A percentile compares a stretch with the other conserved stretches of the same genome.
Conservation (phyloP, 1,284 basidiomycete species). For the Serendipita sp. region DNA sequence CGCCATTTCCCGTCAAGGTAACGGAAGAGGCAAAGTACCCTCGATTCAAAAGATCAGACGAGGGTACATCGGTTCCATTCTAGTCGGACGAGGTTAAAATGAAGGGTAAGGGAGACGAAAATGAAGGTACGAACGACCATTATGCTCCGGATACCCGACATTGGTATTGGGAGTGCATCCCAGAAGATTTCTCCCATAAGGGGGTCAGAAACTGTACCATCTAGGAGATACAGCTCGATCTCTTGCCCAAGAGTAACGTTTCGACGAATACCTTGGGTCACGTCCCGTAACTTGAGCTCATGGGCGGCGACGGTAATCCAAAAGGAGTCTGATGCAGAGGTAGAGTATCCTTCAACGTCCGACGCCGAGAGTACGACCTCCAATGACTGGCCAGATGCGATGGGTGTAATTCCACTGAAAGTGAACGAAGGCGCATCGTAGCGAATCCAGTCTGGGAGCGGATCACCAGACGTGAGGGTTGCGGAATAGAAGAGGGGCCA, state of each 20-base stretch:
- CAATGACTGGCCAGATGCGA: not conserved
- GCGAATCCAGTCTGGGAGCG: constrained; percentile 61
- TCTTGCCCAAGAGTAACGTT: not conserved
- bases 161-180: not conserved
- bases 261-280: not conserved
- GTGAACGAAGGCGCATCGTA: constrained; percentile 60
- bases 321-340: not conserved
- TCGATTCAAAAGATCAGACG: too few species aligned
- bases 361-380: not conserved
- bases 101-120: not conserved
- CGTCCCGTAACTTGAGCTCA: not conserved
- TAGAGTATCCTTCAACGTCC: not conserved
- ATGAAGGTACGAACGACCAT: not conserved
- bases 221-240: not conserved
- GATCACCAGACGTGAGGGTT: constrained; percentile 46
- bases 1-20: not conserved
- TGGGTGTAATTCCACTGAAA: constrained; percentile 65
- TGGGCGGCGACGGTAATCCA: not conserved
- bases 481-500: constrained; percentile 50
- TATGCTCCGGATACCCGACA: not conserved
- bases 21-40: not conserved
- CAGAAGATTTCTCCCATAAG: not conserved
- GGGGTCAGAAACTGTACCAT: not conserved
- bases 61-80: not conserved
- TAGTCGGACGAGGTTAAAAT: not conserved